Percentiles rank a stretch among this genome's conserved stretches.
Conservation (phyloP, 2,329 filamentous ascomycete genomes). For the Nemania sp. region DNA sequence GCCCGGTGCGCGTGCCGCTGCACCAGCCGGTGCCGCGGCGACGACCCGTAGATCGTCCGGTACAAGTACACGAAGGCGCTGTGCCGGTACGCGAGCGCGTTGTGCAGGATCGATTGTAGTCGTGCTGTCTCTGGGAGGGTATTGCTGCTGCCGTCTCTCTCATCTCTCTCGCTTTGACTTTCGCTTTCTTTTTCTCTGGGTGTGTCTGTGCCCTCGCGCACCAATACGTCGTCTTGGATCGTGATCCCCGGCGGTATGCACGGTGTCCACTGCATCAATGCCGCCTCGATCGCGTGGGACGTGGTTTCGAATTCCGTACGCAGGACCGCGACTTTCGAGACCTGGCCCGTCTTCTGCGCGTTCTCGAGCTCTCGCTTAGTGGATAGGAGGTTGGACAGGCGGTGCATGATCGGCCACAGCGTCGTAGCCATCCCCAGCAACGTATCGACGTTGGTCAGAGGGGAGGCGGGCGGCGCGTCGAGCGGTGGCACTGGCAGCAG, state of each 20-base stretch:
- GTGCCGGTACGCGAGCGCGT: conserved; percentile 63
- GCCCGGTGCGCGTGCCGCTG: conserved; percentile 57
- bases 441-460: conserved; percentile 58
- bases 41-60: conserved; percentile 54
- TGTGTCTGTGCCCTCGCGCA: conserved; percentile 23
- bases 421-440: conserved; percentile 65
- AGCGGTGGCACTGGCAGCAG: conserved; percentile 52
- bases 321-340: conserved; percentile 51
- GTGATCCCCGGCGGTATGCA: conserved; percentile 48
- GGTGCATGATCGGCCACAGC: conserved; percentile 66
- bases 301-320: conserved; percentile 55
- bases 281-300: conserved; percentile 57
- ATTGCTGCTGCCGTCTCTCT: too few relatives aligned
- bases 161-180: too few relatives aligned
- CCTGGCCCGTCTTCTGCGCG: conserved; percentile 47
- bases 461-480: conserved; percentile 49
- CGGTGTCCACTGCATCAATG: conserved; percentile 60
- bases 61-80: conserved; percentile 62
- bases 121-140: conserved; percentile 45
- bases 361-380: conserved; percentile 56
- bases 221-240: conserved; percentile 33
- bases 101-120: conserved; percentile 59
- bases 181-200: conserved; percentile 30
- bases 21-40: conserved; percentile 52
- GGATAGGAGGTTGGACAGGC: conserved; percentile 57